Evolutionary conservation across 208 protist genomes (phyloP).

Genomic region (Crithidia thermophila): DNA sequence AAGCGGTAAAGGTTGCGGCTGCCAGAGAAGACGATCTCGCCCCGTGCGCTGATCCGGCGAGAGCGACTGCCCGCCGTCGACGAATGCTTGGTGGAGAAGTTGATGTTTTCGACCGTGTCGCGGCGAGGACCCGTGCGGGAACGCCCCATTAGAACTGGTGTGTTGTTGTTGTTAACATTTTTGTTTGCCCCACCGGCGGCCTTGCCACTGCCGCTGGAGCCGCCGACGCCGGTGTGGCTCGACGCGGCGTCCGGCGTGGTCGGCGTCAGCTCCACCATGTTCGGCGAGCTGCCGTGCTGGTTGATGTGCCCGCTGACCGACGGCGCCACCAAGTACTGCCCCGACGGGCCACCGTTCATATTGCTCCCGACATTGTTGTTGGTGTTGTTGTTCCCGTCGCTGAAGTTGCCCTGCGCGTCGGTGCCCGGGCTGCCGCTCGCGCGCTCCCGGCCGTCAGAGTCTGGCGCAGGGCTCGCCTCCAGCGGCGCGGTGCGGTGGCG

Average conservation of each 20-base stretch:
- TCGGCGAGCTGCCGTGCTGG: not conserved
- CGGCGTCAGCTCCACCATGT: not conserved
- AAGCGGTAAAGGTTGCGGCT: constrained; percentile 86
- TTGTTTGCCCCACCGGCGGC: not conserved
- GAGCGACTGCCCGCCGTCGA: constrained; percentile 20
- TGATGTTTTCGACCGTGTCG: constrained; percentile 5
- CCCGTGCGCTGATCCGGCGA: constrained; percentile 46
- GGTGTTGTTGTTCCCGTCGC: not conserved
- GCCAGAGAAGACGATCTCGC: constrained; percentile 84
- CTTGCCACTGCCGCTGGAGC: not conserved
- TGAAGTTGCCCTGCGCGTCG: not conserved
- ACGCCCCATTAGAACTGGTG: not conserved
- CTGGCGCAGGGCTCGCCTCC: constrained; percentile 8
- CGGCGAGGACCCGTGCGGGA: constrained; percentile 14
- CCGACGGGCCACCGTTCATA: not conserved
- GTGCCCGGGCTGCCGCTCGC: not conserved
- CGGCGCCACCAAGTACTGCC: not conserved
- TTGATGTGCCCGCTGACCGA: constrained; percentile 1
- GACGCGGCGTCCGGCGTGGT: constrained; percentile 3
- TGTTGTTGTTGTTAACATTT: not conserved
- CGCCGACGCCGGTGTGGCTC: not conserved
- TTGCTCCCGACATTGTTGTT: not conserved
- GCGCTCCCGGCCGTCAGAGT: not conserved
- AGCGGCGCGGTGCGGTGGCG: constrained; percentile 15
- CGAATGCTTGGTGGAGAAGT: constrained; percentile 18